These are phyloP conservation scores for Amphirosellinia nigrospora DNA, from an alignment of 495 filamentous ascomycete species.

Conservation along the genomic window DNA sequence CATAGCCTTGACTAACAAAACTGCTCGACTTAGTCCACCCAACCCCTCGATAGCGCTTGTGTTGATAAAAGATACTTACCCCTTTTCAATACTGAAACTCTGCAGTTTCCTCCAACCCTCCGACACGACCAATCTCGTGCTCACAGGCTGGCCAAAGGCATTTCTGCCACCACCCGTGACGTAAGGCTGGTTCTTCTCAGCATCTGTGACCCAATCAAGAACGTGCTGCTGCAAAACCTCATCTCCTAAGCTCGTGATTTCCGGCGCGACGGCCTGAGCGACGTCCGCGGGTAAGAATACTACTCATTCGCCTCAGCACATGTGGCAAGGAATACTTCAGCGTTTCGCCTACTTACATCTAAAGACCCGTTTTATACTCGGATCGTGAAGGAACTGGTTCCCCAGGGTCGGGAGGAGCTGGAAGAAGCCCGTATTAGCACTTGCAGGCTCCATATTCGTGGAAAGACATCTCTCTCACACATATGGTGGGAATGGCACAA, in stretches of 20 bases:
- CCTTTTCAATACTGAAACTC: slow-evolving; percentile 57
- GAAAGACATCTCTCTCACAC: not conserved
- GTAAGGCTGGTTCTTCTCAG: slow-evolving; percentile 64
- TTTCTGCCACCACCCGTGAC: slow-evolving; percentile 54
- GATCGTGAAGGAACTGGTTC: slow-evolving; percentile 58
- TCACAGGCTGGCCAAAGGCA: slow-evolving; percentile 56
- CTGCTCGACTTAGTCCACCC: slow-evolving; percentile 24
- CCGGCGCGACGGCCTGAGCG: slow-evolving; percentile 42
- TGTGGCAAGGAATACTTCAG: not conserved
- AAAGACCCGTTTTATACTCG: slow-evolving; percentile 49
- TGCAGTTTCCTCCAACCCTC: slow-evolving; percentile 65
- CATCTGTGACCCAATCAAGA: slow-evolving; percentile 60
- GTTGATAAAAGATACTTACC: slow-evolving; percentile 30
- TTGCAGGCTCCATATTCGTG: slow-evolving; percentile 48
- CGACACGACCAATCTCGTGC: slow-evolving; percentile 54
- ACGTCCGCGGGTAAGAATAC: slow-evolving; percentile 54
- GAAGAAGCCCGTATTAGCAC: slow-evolving; percentile 56
- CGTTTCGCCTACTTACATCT: slow-evolving; percentile 39
- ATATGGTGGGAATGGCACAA: not conserved
- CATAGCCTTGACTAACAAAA: slow-evolving; percentile 62
- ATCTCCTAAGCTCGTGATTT: slow-evolving; percentile 50
- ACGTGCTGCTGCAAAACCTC: slow-evolving; percentile 53
- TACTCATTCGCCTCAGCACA: slow-evolving; percentile 29
- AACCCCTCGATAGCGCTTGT: not conserved
- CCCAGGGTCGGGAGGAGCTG: slow-evolving; percentile 49